Evolutionary conservation across 768 basidiomycete species (phyloP), one percentile per base, ranked within the genome.

Genomic region (Agrocybe chaxingu): DNA sequence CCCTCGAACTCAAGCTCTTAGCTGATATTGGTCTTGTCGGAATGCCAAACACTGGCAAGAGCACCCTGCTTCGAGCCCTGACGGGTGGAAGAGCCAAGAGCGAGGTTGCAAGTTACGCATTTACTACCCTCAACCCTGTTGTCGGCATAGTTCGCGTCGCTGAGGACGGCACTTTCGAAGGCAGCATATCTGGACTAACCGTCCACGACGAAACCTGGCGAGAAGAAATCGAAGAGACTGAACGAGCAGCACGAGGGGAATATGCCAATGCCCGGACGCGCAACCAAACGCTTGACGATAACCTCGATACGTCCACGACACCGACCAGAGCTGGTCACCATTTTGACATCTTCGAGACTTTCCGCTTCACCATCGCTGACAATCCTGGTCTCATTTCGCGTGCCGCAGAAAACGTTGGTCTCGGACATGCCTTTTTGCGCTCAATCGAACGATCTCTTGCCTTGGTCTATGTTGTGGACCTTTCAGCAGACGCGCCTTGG

Each of bases 11-110:
- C 53, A 98, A 98, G 66, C 77, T 96, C 5, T 76, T 95, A 3
- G 93, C 96, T 2, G 96, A 99, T 65, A 76, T 98, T n/a, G 97
- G 92, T 0, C 73, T 99, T 13, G 94, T 99, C 2, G 97, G 97
- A 0, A 85, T 97, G 73, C 97, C 97, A 6, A 99, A 98, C 58
- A 92, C 90, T 0, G 96, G 87, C 29, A 90, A 92, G 72, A 95
- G 92, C 67, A 98, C 97, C 0, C 69, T 99, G 2, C 74, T 98
- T 3, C 84, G 91, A 13, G 94, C 93, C 0, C 71, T 98, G 7
- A 97, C 95, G 0, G 90, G 89, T 7, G 86, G 92, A 3, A 76
- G 89, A 24, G 88, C 90, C 8, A 86, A 82, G 63, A 89, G 82
- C 4, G 87, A 89, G 59, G 87, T 98, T 30, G 95, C 94, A 0